phyloP scores from a whole-genome alignment of 768 basidiomycete genomes.

The Lentinula detonsa region DNA sequence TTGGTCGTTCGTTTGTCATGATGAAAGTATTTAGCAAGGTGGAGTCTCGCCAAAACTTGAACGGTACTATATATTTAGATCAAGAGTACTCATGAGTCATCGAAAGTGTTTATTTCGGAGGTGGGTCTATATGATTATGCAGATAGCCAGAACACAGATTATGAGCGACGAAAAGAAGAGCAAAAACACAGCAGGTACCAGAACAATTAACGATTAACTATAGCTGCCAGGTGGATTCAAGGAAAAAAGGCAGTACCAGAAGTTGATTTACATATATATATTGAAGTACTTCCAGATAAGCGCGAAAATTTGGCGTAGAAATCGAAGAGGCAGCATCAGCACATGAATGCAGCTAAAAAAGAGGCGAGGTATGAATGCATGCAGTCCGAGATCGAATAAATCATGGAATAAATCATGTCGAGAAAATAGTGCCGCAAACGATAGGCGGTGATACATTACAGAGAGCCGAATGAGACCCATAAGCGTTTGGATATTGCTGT shows the following conservation, averaged over 20 bases:
- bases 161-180: background rate
- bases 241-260: background rate
- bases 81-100: constrained; percentile 1
- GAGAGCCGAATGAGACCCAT: background rate
- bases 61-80: no score
- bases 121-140: background rate
- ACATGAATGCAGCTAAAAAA: background rate
- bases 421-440: constrained; percentile 13
- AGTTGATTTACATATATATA: background rate
- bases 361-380: background rate
- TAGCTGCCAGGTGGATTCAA: background rate
- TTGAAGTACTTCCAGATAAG: background rate
- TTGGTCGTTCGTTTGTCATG: constrained; percentile 46
- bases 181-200: constrained; percentile 2
- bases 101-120: background rate
- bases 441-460: constrained; percentile 3
- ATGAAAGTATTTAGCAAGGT: background rate
- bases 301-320: background rate
- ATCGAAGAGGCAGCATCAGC: background rate
- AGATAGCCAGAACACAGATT: constrained; percentile 2
- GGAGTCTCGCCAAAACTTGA: background rate
- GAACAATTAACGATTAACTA: background rate
- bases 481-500: background rate
- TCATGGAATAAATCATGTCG: constrained; percentile 22
- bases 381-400: constrained; percentile 12